These are phyloP conservation scores for Aspergillus novofumigatus DNA, from an alignment of 2,329 filamentous ascomycete species.

Conservation along the genomic window DNA sequence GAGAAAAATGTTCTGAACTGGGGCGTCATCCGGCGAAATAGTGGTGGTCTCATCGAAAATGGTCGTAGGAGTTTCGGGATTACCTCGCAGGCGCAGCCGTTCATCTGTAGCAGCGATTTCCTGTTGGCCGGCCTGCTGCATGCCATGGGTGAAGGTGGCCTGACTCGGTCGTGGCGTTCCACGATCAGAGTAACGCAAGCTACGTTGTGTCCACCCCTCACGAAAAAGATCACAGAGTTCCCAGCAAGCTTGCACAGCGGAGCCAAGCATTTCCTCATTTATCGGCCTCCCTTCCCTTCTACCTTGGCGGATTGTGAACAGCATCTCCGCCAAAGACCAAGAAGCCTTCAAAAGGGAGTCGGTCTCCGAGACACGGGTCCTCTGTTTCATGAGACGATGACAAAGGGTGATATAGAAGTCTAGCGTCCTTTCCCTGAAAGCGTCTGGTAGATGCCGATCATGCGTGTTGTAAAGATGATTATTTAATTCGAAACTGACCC, in stretches of 20 bases:
- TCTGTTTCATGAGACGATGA: constrained; percentile 93
- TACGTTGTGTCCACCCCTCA: constrained; percentile 78
- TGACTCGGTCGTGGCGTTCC: constrained; percentile 81
- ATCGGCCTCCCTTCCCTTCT: constrained; percentile 66
- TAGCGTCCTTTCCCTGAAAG: constrained; percentile 81
- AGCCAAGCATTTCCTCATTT: constrained; percentile 80
- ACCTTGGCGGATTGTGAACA: constrained; percentile 84
- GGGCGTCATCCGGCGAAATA: constrained; percentile 73
- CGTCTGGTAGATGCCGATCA: constrained; percentile 75
- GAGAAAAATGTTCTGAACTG: constrained; percentile 82
- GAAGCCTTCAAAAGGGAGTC: constrained; percentile 80
- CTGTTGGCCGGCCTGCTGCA: constrained; percentile 47
- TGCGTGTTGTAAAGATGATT: constrained; percentile 94
- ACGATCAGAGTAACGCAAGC: constrained; percentile 67
- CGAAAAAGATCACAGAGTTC: constrained; percentile 90
- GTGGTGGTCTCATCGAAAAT: constrained; percentile 92
- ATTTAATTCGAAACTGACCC: constrained; percentile 92
- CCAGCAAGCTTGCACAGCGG: constrained; percentile 90
- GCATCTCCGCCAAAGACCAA: constrained; percentile 87
- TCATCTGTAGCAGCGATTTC: constrained; percentile 30
- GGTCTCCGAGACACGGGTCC: constrained; percentile 71
- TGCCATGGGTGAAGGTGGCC: constrained; percentile 62
- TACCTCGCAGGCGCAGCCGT: constrained; percentile 22
- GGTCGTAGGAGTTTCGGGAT: constrained; percentile 86
- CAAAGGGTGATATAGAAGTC: constrained; percentile 95